These are phyloP conservation scores for Hansenula lynferdii DNA, from an alignment of 1,139 yeast genomes.

Conservation along the genomic window DNA sequence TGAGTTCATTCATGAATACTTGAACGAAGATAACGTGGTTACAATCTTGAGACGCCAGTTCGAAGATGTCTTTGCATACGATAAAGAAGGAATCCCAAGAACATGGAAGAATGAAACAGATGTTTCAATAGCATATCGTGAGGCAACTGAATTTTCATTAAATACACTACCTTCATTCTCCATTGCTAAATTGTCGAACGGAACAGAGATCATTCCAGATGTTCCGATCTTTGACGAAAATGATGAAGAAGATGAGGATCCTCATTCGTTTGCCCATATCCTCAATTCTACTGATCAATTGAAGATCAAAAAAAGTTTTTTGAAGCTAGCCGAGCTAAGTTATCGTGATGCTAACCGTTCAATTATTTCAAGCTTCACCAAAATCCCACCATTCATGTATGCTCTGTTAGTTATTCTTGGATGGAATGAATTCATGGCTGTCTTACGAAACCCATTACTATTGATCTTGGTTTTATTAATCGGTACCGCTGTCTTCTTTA, in stretches of 20 bases:
- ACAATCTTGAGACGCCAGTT: constrained; percentile 62
- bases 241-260: constrained; percentile 35
- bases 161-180: constrained; percentile 56
- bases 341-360: constrained; percentile 84
- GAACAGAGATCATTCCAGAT: constrained; percentile 54
- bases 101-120: constrained; percentile 75
- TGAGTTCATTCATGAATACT: constrained; percentile 50
- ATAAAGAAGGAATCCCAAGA: constrained; percentile 75
- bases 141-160: constrained; percentile 55
- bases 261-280: constrained; percentile 51
- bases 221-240: constrained; percentile 36
- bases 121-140: constrained; percentile 58
- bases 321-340: constrained; percentile 73
- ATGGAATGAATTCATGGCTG: constrained; percentile 94
- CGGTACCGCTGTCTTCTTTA: constrained; percentile 59
- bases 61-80: constrained; percentile 81
- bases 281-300: constrained; percentile 54
- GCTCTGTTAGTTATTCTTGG: constrained; percentile 71
- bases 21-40: constrained; percentile 55
- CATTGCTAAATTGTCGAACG: constrained; percentile 48
- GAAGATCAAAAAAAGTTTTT: constrained; percentile 55
- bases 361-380: constrained; percentile 61
- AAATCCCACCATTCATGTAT: constrained; percentile 82
- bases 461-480: constrained; percentile 52
- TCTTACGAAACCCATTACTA: constrained; percentile 76